These are phyloP conservation scores for Strombidium stylifer DNA, from an alignment of 73 alveolate genomes.

Conservation along the genomic window DNA sequence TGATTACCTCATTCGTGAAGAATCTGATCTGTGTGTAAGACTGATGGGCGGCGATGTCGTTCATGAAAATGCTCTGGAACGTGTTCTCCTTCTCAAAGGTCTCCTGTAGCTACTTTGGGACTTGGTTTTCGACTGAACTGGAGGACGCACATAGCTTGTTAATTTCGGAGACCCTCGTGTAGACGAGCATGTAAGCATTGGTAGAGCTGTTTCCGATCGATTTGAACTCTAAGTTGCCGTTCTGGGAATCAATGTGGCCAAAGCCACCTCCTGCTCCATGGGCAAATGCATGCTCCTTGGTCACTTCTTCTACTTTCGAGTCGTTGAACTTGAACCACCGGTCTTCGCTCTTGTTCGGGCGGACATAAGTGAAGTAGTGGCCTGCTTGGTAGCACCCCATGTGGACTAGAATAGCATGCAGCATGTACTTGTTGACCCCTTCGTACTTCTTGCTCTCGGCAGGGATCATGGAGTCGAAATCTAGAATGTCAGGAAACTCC, in stretches of 20 bases:
- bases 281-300: neutral
- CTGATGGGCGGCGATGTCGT: too few relatives aligned
- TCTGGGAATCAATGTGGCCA: too few relatives aligned
- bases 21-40: too few relatives aligned
- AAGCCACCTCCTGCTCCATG: too few relatives aligned
- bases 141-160: too few relatives aligned
- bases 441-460: neutral
- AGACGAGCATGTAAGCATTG: conserved; percentile 39
- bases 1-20: too few relatives aligned
- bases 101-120: too few relatives aligned
- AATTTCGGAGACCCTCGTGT: too few relatives aligned
- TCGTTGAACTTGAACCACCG: conserved; percentile 41
- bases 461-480: neutral
- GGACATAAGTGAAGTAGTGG: conserved; percentile 28
- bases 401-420: conserved; percentile 20
- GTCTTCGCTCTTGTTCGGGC: neutral
- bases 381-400: neutral
- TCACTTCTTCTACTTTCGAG: neutral
- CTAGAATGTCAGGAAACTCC: neutral
- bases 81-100: too few relatives aligned
- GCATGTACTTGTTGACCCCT: neutral
- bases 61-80: too few relatives aligned
- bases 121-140: too few relatives aligned
- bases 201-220: neutral
- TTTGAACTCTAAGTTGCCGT: too few relatives aligned